A percentile compares a stretch with the other conserved stretches of the same genome.
phyloP scores from a whole-genome alignment of 495 filamentous ascomycete genomes.

The Parachaetomium inaequale region DNA sequence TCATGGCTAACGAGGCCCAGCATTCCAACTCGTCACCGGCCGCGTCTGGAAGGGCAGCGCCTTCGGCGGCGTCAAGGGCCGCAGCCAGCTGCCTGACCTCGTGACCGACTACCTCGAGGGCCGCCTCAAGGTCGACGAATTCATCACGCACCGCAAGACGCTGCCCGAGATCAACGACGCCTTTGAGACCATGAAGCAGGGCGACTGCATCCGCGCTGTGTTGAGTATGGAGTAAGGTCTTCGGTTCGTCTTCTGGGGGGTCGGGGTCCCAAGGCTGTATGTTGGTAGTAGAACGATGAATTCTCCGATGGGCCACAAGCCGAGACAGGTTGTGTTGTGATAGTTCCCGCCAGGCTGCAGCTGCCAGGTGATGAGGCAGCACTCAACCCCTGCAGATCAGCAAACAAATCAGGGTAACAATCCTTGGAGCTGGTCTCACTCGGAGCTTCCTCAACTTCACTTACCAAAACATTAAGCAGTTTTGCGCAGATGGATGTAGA shows the following conservation, averaged over 20 bases:
- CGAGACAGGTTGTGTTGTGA: too few relatives aligned
- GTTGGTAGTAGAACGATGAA: not conserved
- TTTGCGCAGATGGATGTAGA: not conserved
- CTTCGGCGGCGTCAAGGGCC: conserved; percentile 97
- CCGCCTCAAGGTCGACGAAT: conserved; percentile 96
- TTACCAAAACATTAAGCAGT: too few relatives aligned
- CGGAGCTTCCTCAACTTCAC: too few relatives aligned
- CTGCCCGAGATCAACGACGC: conserved; percentile 79
- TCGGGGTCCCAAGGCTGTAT: not conserved
- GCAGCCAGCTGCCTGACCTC: conserved; percentile 81
- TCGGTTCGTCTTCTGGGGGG: not conserved
- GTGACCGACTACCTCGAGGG: conserved; percentile 88
- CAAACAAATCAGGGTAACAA: too few relatives aligned
- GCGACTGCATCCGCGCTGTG: conserved; percentile 91
- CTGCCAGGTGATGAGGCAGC: too few relatives aligned
- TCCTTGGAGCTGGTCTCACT: too few relatives aligned
- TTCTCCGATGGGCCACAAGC: too few relatives aligned
- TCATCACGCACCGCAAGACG: conserved; percentile 92
- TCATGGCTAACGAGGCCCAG: conserved; percentile 44
- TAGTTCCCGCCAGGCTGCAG: too few relatives aligned
- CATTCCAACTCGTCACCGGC: conserved; percentile 97
- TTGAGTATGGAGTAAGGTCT: conserved; percentile 49
- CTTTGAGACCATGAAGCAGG: conserved; percentile 90
- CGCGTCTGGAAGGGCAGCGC: conserved; percentile 97
- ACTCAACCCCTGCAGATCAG: too few relatives aligned